phyloP scores from a whole-genome alignment of 2,329 filamentous ascomycete species.

The Colletotrichum ledebouriae region DNA sequence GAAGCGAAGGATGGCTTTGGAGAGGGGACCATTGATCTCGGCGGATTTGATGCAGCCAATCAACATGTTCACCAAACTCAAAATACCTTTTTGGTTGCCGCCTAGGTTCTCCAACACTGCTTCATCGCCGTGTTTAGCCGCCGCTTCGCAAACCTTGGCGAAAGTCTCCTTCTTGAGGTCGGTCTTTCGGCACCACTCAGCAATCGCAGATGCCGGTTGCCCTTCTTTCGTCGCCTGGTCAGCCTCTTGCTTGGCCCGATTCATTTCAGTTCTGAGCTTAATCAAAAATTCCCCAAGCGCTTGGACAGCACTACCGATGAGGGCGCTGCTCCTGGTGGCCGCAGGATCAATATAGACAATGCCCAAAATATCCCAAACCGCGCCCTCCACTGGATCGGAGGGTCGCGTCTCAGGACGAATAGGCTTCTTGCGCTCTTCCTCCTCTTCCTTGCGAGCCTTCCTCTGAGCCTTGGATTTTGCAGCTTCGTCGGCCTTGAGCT shows the following conservation, averaged over 20 bases:
- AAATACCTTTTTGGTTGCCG: constrained; percentile 68
- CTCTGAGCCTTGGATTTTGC: constrained; percentile 61
- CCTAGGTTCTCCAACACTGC: constrained; percentile 70
- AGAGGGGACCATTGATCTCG: constrained; percentile 66
- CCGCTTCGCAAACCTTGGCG: constrained; percentile 65
- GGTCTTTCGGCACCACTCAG: constrained; percentile 56
- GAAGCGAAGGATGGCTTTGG: constrained; percentile 70
- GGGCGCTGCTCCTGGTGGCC: constrained; percentile 53
- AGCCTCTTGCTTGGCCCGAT: constrained; percentile 60
- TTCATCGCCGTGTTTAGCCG: constrained; percentile 67
- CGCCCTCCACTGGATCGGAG: constrained; percentile 59
- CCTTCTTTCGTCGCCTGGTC: constrained; percentile 60
- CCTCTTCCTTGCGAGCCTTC: constrained; percentile 58
- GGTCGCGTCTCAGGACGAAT: constrained; percentile 61
- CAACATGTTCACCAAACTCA: constrained; percentile 66
- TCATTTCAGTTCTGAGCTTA: constrained; percentile 62
- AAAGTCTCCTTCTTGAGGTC: constrained; percentile 63
- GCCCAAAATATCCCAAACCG: constrained; percentile 67
- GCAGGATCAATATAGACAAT: constrained; percentile 62
- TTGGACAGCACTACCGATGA: constrained; percentile 63
- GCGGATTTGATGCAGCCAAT: constrained; percentile 66
- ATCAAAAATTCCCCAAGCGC: constrained; percentile 65
- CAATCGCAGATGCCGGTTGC: constrained; percentile 52
- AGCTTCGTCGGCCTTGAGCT: constrained; percentile 61
- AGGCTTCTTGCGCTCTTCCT: constrained; percentile 57